Percentiles rank a stretch among this genome's conserved stretches.
Conservation (phyloP, 2,329 filamentous ascomycete species). For the Fusarium cicatricum region DNA sequence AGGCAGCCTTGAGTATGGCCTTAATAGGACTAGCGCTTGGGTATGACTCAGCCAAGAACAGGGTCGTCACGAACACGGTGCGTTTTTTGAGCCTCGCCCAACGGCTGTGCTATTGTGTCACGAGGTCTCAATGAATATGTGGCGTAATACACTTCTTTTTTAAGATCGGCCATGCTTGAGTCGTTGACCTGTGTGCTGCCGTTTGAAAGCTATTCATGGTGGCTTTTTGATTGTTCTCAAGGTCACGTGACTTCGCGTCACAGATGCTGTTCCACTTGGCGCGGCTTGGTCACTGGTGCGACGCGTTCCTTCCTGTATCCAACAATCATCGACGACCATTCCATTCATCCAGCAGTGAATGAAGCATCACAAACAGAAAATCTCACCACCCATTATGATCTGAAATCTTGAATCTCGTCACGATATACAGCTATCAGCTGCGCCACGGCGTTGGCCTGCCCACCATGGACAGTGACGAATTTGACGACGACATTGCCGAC, state of each 20-base stretch:
- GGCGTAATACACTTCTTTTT: no score
- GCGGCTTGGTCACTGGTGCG: slow-evolving; percentile 1
- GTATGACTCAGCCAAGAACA: neutral
- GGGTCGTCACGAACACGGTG: slow-evolving; percentile 7
- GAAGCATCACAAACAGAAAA: neutral
- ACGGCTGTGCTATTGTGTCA: no score
- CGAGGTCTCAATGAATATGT: no score
- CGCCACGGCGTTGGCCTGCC: slow-evolving; percentile 3
- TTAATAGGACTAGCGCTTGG: slow-evolving; percentile 22
- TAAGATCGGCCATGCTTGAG: no score
- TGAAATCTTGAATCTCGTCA: slow-evolving; percentile 5
- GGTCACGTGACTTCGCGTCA: slow-evolving; percentile 42
- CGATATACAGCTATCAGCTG: neutral
- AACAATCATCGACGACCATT: neutral
- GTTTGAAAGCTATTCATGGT: no score
- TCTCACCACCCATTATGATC: slow-evolving; percentile 9
- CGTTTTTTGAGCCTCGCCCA: slow-evolving; percentile 46
- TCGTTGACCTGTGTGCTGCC: no score
- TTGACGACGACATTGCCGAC: slow-evolving; percentile 70
- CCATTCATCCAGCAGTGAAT: slow-evolving; percentile 3
- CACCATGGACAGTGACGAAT: slow-evolving; percentile 67
- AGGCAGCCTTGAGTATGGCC: slow-evolving; percentile 25
- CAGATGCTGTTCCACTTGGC: slow-evolving; percentile 5
- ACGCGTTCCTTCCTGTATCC: slow-evolving; percentile 17
- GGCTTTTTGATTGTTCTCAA: no score